A percentile compares a stretch with the other conserved stretches of the same genome.
phyloP scores from a whole-genome alignment of 2,329 filamentous ascomycete species.

The Leptodontidium sp. region DNA sequence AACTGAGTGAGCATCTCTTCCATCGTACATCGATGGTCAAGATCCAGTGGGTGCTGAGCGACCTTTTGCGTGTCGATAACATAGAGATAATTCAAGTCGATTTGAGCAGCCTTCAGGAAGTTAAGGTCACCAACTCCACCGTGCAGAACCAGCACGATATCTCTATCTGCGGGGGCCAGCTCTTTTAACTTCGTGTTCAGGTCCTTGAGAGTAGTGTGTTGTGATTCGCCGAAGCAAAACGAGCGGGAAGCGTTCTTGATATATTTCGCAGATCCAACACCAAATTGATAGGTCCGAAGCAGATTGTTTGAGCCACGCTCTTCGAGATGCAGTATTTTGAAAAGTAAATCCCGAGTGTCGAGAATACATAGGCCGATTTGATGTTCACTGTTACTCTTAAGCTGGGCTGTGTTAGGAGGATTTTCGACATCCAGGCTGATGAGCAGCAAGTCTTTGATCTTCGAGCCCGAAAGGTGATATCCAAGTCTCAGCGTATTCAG shows the following conservation, averaged over 20 bases:
- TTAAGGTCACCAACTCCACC: slow-evolving; percentile 9
- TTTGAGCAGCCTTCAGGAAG: slow-evolving; percentile 11
- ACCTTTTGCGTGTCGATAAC: slow-evolving; percentile 23
- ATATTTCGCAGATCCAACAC: slow-evolving; percentile 14
- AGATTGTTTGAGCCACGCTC: neutral
- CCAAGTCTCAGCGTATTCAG: neutral
- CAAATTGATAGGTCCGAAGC: slow-evolving; percentile 9
- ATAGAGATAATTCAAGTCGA: slow-evolving; percentile 8
- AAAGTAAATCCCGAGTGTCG: slow-evolving; percentile 18
- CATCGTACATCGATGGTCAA: slow-evolving; percentile 21
- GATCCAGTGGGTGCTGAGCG: slow-evolving; percentile 22
- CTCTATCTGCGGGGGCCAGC: slow-evolving; percentile 14
- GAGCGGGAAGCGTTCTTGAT: slow-evolving; percentile 8
- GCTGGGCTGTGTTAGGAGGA: neutral
- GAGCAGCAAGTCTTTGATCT: slow-evolving; percentile 17
- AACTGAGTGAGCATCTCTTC: slow-evolving; percentile 23
- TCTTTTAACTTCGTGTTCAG: slow-evolving; percentile 3
- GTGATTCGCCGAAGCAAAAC: slow-evolving; percentile 18
- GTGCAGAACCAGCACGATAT: slow-evolving; percentile 20
- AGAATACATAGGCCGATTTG: slow-evolving; percentile 20
- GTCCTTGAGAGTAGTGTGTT: slow-evolving; percentile 1
- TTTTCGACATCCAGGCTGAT: slow-evolving; percentile 19
- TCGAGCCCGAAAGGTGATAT: neutral
- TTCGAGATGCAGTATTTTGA: neutral
- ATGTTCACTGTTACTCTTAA: neutral